Evolutionary conservation across 768 basidiomycete species (phyloP), one percentile per base, ranked within the genome.

Genomic region (Rhizopogon vesiculosus): DNA sequence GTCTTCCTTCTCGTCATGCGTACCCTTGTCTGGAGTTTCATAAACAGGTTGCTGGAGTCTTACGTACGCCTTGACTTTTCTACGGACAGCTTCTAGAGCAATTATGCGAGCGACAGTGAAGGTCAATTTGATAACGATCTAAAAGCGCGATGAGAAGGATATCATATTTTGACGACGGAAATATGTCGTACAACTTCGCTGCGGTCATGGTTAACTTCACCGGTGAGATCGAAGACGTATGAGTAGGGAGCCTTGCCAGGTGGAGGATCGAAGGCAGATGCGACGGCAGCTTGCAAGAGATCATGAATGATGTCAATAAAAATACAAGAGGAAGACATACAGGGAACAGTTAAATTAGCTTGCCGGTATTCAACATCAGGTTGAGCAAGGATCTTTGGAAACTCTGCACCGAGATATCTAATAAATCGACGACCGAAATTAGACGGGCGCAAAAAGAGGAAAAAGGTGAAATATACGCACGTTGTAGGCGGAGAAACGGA

Each of bases 161-260:
- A 51, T 19, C 25, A 40, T 33, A 49, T 45, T 29, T 42, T 42
- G 25, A 44, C 22, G 40, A 45, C 18, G 16, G 33, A 45, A 49
- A 31, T 12, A 50, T 15, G 28, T 71, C 81, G 53, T 66, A 89
- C 90, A 77, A 84, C 74, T 68, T 91, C 89, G 31, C 82, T 80
- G 45, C 90, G 81, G 69, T 91, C 89, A 62, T 80, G 79, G 54
- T 81, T 80, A 55, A 89, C 74, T 69, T 93, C 91, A 42, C 92
- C 92, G 3, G 89, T 87, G 61, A 87, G 82, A 73, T 94, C 92
- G 68, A 93, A 93, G 19, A 93, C 87, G 69, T 88, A 87, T 55
- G 85, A 77, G 69, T 86, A 94, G 4, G 85, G 77, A n/a, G 78
- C 69, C 59, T 81, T 74, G 52, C 87, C 89, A 57, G 81, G 80